Base-by-base conservation (phyloP, 148 eudicot genomes). In the Chenopodium formosanum region DNA sequence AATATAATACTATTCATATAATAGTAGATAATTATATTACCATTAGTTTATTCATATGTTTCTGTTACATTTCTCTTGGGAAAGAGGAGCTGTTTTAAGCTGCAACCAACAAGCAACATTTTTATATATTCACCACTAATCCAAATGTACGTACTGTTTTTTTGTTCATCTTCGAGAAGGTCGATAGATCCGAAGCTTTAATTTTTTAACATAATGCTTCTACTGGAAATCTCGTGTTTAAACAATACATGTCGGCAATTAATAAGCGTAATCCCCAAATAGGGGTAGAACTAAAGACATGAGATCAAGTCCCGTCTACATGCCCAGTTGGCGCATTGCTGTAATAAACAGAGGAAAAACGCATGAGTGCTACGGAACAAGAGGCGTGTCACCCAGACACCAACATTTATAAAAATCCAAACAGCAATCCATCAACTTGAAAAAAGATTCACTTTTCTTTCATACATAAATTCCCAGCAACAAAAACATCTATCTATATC, bases 151-250 rank as follows among this genome's bases (percentile, higher is more conserved):
- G 46, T 80, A 14, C 53, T 78, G 79, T 70, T 75, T 80, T 56
- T 76, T 58, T 76, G 68, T 80, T 76, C 78, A 77, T 64, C 40
- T 81, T 81, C 83, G 48, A 81, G 86, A 80, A 80, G 70, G 23
- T 84, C 86, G 81, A 84, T 81, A 81, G 86, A 84, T 84, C 86
- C 84, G 78, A 84, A 70, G 86, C 81, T 8, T 62, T 60, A 16
- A 37, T 77, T 67, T 34, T 32, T 23, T 31, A 19, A 19, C 6
- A 62, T 3, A 62, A 4, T 48, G 7, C 11, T 1, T 48, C 13
- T 48, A 48, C 2, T 10, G 1, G 44, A 37, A 37, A 37, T 37
- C 44, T 37, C 44, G 44, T 37, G 44, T 37, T 37, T 37, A 37
- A 37, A 37, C 44, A 6, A 37, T 37, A 37, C 44, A 37, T 37